Evolutionary conservation across 83 land plant genomes (phyloP).

Genomic region (Larix sibirica): DNA sequence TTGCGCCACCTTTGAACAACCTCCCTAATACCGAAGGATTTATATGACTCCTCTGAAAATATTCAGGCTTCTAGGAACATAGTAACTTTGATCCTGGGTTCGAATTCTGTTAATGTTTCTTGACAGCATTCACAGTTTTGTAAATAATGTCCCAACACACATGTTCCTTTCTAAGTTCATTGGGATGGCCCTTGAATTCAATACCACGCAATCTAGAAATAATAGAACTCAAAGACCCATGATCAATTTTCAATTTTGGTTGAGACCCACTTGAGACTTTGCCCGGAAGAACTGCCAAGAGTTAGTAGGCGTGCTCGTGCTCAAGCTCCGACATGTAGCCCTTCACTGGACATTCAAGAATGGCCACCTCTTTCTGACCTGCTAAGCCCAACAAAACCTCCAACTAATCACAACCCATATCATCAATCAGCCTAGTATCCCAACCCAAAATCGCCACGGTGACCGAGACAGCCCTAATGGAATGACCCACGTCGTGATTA

Average conservation of each 20-base stretch:
- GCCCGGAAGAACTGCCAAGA: conserved; percentile 63
- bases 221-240: conserved; percentile 26
- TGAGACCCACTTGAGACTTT: neutral
- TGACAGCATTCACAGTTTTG: conserved; percentile 68
- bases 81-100: conserved; percentile 22
- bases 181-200: conserved; percentile 73
- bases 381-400: conserved; percentile 61
- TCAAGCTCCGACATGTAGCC: conserved; percentile 77
- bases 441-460: too few species aligned
- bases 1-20: conserved; percentile 88
- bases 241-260: conserved; percentile 37
- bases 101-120: conserved; percentile 34
- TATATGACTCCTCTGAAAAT: conserved; percentile 46
- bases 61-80: conserved; percentile 35
- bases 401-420: conserved; percentile 53
- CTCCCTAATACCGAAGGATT: conserved; percentile 57
- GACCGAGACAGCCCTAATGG: too few species aligned
- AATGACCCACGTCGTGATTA: conserved; percentile 97
- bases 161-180: conserved; percentile 87
- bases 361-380: conserved; percentile 14
- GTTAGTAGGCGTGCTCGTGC: conserved; percentile 87
- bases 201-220: conserved; percentile 24
- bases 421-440: too few species aligned
- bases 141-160: conserved; percentile 90
- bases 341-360: conserved; percentile 36